Evolutionary conservation across 2,329 filamentous ascomycete genomes (phyloP).

Genomic region (Sporothrix euskadiensis): DNA sequence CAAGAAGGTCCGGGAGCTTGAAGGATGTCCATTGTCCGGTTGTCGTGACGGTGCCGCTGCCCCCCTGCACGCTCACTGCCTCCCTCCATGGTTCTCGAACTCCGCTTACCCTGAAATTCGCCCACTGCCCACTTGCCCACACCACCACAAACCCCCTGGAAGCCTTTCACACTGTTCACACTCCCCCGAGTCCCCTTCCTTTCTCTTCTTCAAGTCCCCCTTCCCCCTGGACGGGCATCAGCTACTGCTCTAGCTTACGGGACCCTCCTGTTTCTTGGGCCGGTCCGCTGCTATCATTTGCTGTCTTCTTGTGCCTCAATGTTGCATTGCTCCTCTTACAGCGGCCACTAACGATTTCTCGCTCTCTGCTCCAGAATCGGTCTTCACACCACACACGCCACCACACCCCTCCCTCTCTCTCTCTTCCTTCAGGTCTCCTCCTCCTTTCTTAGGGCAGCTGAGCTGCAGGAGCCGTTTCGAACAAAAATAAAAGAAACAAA

Average conservation of each 20-base stretch:
- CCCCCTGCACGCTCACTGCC: constrained; percentile 18
- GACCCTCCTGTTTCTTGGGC: constrained; percentile 16
- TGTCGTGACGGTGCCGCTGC: constrained; percentile 9
- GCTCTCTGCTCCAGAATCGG: constrained; percentile 21
- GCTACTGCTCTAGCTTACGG: constrained; percentile 24
- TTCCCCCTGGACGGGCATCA: constrained; percentile 11
- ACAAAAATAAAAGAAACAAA: constrained; percentile 17
- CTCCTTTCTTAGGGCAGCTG: constrained; percentile 31
- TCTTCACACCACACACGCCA: constrained; percentile 14
- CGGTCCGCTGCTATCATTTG: constrained; percentile 1
- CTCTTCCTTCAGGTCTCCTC: constrained; percentile 19
- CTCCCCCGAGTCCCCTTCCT: not conserved
- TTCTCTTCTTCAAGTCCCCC: not conserved
- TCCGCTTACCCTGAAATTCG: constrained; percentile 10
- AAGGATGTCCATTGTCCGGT: not conserved
- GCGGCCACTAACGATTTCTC: constrained; percentile 18
- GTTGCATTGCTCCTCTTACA: constrained; percentile 20
- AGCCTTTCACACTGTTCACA: not conserved
- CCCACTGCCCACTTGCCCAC: constrained; percentile 13
- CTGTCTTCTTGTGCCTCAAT: constrained; percentile 8
- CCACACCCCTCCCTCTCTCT: not conserved
- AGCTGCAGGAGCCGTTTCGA: constrained; percentile 32
- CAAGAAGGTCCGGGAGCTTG: not conserved
- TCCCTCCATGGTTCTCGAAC: constrained; percentile 8
- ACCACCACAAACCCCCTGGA: not conserved